phyloP scores from a whole-genome alignment of 306 rosid species.

The Glycyrrhiza uralensis region DNA sequence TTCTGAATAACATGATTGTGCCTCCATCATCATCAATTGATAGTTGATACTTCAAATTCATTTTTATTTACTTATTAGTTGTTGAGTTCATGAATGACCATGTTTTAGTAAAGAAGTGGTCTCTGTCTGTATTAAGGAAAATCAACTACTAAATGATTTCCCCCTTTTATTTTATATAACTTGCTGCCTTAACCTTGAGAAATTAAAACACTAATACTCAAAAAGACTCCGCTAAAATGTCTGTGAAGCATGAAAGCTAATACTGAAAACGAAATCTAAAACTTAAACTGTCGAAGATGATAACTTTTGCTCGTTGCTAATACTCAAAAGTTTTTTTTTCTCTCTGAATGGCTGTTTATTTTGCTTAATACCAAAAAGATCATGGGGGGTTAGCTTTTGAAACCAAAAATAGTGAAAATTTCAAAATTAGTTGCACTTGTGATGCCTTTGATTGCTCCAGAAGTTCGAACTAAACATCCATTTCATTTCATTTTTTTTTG shows the following conservation, averaged over 20 bases:
- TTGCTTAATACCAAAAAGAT: background rate
- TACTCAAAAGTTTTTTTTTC: background rate
- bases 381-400: background rate
- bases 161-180: background rate
- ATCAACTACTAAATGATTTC: background rate
- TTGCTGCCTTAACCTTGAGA: background rate
- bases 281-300: too few species aligned
- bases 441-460: background rate
- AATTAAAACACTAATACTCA: background rate
- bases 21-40: background rate
- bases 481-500: constrained; percentile 1
- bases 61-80: constrained; percentile 14
- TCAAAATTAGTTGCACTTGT: background rate
- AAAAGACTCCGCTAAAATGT: background rate
- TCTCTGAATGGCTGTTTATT: background rate
- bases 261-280: background rate
- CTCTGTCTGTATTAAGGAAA: constrained; percentile 5
- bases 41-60: background rate
- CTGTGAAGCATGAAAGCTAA: background rate
- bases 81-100: background rate
- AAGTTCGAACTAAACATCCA: background rate
- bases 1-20: background rate
- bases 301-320: constrained; percentile 6
- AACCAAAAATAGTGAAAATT: constrained; percentile 1
- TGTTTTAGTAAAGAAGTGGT: background rate